A percentile compares a stretch with the other conserved stretches of the same genome.
Evolutionary conservation across 169 alveolate species (phyloP).

Genomic region (Perkinsus chesapeaki): DNA sequence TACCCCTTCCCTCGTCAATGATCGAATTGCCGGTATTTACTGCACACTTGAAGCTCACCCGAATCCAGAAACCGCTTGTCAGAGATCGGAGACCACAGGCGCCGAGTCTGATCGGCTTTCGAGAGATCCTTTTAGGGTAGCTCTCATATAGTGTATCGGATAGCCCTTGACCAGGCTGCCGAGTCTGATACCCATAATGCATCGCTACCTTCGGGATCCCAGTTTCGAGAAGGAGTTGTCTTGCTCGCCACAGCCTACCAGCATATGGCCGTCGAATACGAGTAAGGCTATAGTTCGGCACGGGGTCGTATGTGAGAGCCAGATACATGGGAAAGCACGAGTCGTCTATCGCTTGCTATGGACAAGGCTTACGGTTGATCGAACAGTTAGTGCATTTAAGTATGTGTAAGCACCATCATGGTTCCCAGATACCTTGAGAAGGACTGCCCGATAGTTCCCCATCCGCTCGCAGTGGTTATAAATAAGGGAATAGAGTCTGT

Average conservation of each 20-base stretch:
- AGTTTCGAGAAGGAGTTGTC: neutral
- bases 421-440: neutral
- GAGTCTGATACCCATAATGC: neutral
- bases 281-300: neutral
- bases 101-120: too few relatives aligned
- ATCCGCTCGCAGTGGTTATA: neutral
- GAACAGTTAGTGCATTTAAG: neutral
- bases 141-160: too few relatives aligned
- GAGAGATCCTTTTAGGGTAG: too few relatives aligned
- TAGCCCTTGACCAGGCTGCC: neutral
- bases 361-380: neutral
- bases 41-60: too few relatives aligned
- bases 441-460: neutral
- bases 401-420: neutral
- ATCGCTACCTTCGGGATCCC: neutral
- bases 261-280: neutral
- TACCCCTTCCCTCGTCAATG: too few relatives aligned
- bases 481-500: neutral
- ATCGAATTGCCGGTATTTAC: too few relatives aligned
- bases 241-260: neutral
- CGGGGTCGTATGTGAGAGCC: neutral
- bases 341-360: neutral
- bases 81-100: too few relatives aligned
- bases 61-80: too few relatives aligned
- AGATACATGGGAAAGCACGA: neutral